Percentiles rank a stretch among this genome's conserved stretches.
phyloP scores from a whole-genome alignment of 495 filamentous ascomycete species.

The Hypomontagnella submonticulosa region DNA sequence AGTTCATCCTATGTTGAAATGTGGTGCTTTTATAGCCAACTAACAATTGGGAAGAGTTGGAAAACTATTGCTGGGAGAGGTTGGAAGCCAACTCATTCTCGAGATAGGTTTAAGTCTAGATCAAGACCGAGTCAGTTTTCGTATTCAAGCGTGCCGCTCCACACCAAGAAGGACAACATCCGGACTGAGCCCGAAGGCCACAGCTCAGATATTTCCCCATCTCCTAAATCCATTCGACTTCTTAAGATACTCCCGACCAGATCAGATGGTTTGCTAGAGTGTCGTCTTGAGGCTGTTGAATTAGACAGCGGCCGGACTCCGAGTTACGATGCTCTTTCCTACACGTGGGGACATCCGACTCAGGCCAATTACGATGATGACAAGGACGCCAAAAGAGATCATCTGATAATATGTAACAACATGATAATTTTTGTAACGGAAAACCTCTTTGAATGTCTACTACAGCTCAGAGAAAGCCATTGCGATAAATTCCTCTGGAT shows the following conservation, averaged over 20 bases:
- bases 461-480: slow-evolving; percentile 24
- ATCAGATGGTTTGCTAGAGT: slow-evolving; percentile 21
- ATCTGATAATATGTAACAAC: slow-evolving; percentile 17
- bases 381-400: slow-evolving; percentile 4
- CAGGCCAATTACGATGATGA: slow-evolving; percentile 6
- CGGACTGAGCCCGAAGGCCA: not conserved
- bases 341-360: slow-evolving; percentile 35
- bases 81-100: not conserved
- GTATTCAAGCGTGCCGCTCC: slow-evolving; percentile 25
- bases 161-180: not conserved
- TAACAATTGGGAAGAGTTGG: slow-evolving; percentile 18
- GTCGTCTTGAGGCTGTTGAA: slow-evolving; percentile 19
- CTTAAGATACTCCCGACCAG: slow-evolving; percentile 25
- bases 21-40: slow-evolving; percentile 17
- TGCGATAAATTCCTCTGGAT: slow-evolving; percentile 34
- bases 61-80: slow-evolving; percentile 3
- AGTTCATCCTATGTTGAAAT: slow-evolving; percentile 21
- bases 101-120: not conserved
- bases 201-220: not conserved
- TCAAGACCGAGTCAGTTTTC: slow-evolving; percentile 10
- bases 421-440: slow-evolving; percentile 20
- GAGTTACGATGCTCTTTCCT: slow-evolving; percentile 43
- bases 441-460: slow-evolving; percentile 40
- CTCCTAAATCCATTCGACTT: slow-evolving; percentile 28
- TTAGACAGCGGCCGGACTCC: not conserved